Conservation (phyloP, 768 basidiomycete species). For the Boletus insuetus region DNA sequence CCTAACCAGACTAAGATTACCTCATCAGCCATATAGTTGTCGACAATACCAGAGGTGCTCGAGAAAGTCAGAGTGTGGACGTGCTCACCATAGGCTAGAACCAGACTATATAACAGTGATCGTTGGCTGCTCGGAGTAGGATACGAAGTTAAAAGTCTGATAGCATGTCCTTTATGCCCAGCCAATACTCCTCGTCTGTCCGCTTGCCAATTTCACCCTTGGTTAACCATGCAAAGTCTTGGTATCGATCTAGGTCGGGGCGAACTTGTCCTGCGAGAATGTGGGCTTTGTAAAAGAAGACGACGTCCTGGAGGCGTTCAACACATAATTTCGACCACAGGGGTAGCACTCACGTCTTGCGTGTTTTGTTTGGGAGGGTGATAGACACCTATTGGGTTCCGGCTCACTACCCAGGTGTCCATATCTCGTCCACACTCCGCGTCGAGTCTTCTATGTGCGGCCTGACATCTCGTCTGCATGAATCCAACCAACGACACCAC, state of each 20-base stretch:
- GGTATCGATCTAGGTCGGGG: conserved; percentile 50
- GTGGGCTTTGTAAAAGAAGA: conserved; percentile 94
- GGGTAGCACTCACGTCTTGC: conserved; percentile 35
- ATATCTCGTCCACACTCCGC: conserved; percentile 76
- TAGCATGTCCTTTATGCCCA: conserved; percentile 73
- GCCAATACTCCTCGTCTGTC: conserved; percentile 74
- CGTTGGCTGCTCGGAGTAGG: not conserved
- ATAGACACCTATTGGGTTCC: conserved; percentile 81
- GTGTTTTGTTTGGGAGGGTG: conserved; percentile 43
- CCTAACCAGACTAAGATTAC: too few relatives aligned
- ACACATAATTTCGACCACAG: not conserved
- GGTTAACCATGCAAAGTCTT: conserved; percentile 91
- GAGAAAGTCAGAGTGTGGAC: not conserved
- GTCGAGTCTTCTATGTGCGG: conserved; percentile 68
- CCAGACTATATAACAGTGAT: not conserved
- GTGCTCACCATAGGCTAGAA: not conserved
- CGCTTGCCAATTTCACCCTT: conserved; percentile 81
- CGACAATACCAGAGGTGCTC: not conserved
- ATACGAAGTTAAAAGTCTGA: conserved; percentile 47
- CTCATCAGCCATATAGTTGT: not conserved
- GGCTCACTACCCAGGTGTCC: conserved; percentile 94
- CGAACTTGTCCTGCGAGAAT: conserved; percentile 85
- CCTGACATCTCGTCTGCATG: conserved; percentile 38
- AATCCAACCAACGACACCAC: not conserved
- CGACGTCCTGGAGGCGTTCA: conserved; percentile 47